phyloP scores from a whole-genome alignment of 441 rosid species.

The Populus trichocarpa region DNA sequence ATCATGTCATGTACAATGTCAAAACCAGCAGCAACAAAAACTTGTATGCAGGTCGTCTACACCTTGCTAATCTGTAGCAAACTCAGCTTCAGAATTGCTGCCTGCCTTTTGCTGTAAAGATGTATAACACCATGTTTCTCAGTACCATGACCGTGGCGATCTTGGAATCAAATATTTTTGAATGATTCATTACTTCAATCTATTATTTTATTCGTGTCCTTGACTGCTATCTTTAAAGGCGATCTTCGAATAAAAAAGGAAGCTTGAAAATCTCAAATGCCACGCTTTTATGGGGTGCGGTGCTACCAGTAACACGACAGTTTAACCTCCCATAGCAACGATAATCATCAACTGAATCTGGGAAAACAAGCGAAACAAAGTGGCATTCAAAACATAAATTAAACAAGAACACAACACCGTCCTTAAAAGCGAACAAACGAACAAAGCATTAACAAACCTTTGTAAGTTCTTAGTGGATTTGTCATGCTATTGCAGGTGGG shows the following conservation, averaged over 20 bases:
- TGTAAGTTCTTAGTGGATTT: too few relatives aligned
- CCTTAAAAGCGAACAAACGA: too few relatives aligned
- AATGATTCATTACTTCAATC: not conserved
- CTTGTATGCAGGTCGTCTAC: conserved; percentile 57
- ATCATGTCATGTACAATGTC: conserved; percentile 66
- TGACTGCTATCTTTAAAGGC: too few relatives aligned
- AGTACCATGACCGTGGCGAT: conserved; percentile 23
- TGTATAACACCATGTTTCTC: conserved; percentile 26
- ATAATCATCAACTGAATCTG: too few relatives aligned
- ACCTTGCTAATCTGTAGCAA: conserved; percentile 66
- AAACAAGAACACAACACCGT: too few relatives aligned
- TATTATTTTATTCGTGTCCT: not conserved
- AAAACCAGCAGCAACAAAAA: conserved; percentile 67
- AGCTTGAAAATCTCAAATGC: not conserved
- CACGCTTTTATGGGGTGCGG: not conserved
- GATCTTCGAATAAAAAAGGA: not conserved
- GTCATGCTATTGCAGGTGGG: too few relatives aligned
- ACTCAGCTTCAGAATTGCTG: conserved; percentile 62
- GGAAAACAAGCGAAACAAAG: too few relatives aligned
- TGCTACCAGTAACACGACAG: too few relatives aligned
- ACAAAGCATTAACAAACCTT: too few relatives aligned
- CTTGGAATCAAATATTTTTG: conserved; percentile 15
- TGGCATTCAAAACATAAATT: too few relatives aligned
- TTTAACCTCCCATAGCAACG: too few relatives aligned
- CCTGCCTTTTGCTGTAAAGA: conserved; percentile 35